A percentile compares a stretch with the other conserved stretches of the same genome.
Evolutionary conservation across 2,329 filamentous ascomycete species (phyloP).

Genomic region (Diaporthe sp.): DNA sequence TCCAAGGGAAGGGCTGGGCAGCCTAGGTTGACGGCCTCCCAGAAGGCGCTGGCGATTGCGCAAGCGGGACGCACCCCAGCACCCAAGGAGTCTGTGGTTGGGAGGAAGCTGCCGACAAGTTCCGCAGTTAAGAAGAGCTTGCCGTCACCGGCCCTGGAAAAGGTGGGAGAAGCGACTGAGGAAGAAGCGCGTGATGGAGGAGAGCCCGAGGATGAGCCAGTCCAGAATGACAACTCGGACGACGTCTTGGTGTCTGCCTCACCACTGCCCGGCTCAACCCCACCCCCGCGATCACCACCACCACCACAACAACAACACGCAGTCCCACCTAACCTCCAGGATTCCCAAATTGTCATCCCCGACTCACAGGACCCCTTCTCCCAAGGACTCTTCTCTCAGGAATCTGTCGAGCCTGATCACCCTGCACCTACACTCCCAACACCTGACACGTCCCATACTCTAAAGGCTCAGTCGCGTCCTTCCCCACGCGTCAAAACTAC

Average conservation of each 20-base stretch:
- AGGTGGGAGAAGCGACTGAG: neutral
- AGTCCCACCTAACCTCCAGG: neutral
- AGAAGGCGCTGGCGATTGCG: constrained; percentile 31
- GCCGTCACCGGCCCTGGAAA: constrained; percentile 7
- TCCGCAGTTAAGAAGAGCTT: neutral
- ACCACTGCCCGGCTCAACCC: neutral
- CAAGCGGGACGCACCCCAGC: neutral
- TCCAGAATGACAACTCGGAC: neutral
- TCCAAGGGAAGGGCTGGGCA: constrained; percentile 1
- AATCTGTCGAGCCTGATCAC: neutral
- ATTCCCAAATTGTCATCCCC: constrained; percentile 24
- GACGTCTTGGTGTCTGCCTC: neutral
- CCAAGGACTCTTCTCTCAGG: neutral
- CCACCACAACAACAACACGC: neutral
- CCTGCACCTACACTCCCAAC: too few relatives aligned
- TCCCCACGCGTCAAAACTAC: neutral
- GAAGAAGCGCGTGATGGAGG: neutral
- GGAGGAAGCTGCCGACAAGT: neutral
- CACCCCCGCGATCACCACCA: neutral
- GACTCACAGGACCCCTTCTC: constrained; percentile 25
- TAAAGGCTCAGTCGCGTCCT: neutral
- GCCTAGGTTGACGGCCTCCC: constrained; percentile 30
- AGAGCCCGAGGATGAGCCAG: neutral
- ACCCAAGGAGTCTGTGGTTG: neutral
- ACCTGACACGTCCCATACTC: neutral